phyloP scores from a whole-genome alignment of 805 yeast genomes.

The Martiniozyma abietophila region DNA sequence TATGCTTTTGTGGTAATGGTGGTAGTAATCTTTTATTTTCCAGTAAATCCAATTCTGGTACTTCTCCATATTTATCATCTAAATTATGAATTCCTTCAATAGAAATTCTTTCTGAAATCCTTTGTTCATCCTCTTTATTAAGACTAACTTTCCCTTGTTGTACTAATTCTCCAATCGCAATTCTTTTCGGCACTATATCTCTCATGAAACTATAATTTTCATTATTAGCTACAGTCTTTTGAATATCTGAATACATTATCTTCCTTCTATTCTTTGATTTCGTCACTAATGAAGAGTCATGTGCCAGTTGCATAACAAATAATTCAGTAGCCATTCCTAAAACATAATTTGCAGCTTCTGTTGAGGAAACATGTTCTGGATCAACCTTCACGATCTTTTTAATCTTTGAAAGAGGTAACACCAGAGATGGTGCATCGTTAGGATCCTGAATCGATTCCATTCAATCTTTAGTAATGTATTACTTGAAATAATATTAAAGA shows the following conservation, averaged over 20 bases:
- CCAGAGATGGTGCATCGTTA: conserved; percentile 14
- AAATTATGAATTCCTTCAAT: conserved; percentile 1
- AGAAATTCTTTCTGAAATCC: conserved; percentile 4
- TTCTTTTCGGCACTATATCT: conserved; percentile 59
- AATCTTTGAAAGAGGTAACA: conserved; percentile 57
- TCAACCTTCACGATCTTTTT: conserved; percentile 68
- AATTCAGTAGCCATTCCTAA: conserved; percentile 72
- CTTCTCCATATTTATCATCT: conserved; percentile 3
- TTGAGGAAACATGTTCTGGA: conserved; percentile 59
- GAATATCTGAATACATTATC: conserved; percentile 60
- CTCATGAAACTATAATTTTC: conserved; percentile 55
- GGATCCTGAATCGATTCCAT: too few species aligned
- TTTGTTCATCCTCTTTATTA: conserved; percentile 8
- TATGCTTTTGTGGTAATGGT: too few species aligned
- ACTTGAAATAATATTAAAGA: too few species aligned
- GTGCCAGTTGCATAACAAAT: conserved; percentile 60
- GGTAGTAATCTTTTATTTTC: too few species aligned
- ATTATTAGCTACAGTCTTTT: conserved; percentile 48
- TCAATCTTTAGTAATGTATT: too few species aligned
- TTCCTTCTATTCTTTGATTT: conserved; percentile 59
- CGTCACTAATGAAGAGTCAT: conserved; percentile 60
- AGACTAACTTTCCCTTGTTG: conserved; percentile 31
- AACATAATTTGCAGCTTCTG: conserved; percentile 64
- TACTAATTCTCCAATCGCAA: conserved; percentile 39
- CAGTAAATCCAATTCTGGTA: conserved; percentile 2